Percentiles rank a stretch among this genome's conserved stretches.
These are phyloP conservation scores for Mariannaea elegans DNA, from an alignment of 2,329 filamentous ascomycete species.

Conservation along the genomic window DNA sequence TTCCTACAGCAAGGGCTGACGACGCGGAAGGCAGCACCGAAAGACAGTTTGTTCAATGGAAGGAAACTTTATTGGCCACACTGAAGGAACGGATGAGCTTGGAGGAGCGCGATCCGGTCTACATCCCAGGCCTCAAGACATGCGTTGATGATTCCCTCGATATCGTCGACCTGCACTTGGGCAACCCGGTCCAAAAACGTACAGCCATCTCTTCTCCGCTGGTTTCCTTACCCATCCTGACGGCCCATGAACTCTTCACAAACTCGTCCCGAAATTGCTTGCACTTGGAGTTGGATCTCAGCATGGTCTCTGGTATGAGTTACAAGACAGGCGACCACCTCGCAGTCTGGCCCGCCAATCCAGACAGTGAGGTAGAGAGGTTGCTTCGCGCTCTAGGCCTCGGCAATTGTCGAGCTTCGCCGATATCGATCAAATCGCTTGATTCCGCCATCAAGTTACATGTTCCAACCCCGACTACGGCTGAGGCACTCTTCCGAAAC, in stretches of 20 bases:
- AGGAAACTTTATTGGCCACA: conserved; percentile 37
- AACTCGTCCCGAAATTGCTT: conserved; percentile 41
- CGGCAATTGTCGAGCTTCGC: conserved; percentile 23
- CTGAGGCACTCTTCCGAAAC: conserved; percentile 50
- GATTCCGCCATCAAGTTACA: conserved; percentile 28
- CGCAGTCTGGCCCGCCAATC: conserved; percentile 50
- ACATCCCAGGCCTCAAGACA: conserved; percentile 28
- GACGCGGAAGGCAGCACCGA: conserved; percentile 44
- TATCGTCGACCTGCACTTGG: conserved; percentile 32
- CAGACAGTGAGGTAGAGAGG: conserved; percentile 44
- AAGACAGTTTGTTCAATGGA: conserved; percentile 50
- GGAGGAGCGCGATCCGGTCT: conserved; percentile 30
- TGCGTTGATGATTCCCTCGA: conserved; percentile 33
- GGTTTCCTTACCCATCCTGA: conserved; percentile 19
- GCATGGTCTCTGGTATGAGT: conserved; percentile 34
- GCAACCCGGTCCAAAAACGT: conserved; percentile 29
- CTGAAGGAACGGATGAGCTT: conserved; percentile 27
- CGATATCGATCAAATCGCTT: conserved; percentile 35
- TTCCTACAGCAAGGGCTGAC: conserved; percentile 42
- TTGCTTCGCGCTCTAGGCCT: conserved; percentile 42
- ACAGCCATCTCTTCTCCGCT: conserved; percentile 24
- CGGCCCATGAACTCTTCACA: conserved; percentile 28
- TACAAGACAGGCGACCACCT: conserved; percentile 54
- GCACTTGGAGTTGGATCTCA: conserved; percentile 49
- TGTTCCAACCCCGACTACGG: conserved; percentile 51